These are phyloP conservation scores for Lenzites betulinus DNA, from an alignment of 768 basidiomycete species.

Conservation along the genomic window DNA sequence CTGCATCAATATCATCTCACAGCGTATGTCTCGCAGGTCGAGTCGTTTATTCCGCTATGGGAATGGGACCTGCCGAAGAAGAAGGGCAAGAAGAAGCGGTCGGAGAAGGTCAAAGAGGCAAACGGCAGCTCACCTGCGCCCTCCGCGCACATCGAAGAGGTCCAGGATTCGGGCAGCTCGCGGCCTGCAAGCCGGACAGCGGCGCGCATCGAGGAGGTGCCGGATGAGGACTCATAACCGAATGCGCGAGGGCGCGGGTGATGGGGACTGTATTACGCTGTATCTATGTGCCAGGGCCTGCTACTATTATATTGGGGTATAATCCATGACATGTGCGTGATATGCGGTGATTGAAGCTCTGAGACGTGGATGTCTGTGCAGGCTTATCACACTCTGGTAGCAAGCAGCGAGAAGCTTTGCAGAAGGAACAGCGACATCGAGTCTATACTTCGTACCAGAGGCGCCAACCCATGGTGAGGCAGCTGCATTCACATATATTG, in stretches of 20 bases:
- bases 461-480: too few relatives aligned
- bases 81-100: conserved; percentile 65
- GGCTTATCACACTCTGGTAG: too few relatives aligned
- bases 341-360: too few relatives aligned
- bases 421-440: too few relatives aligned
- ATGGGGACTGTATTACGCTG: conserved; percentile 17
- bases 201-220: conserved; percentile 36
- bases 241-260: neutral
- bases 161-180: conserved; percentile 32
- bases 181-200: conserved; percentile 33
- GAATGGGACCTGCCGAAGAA: conserved; percentile 90
- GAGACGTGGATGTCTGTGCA: too few relatives aligned
- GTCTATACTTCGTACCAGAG: too few relatives aligned
- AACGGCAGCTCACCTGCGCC: conserved; percentile 21
- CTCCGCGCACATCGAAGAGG: conserved; percentile 24
- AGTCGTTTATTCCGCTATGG: conserved; percentile 96
- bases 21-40: conserved; percentile 63
- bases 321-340: neutral
- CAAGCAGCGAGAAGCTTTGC: too few relatives aligned
- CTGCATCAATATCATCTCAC: neutral
- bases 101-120: conserved; percentile 44
- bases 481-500: too few relatives aligned
- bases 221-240: conserved; percentile 33
- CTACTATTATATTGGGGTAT: conserved; percentile 16
- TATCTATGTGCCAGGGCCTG: conserved; percentile 22